Evolutionary conservation across 495 filamentous ascomycete genomes (phyloP), one percentile per base, ranked within the genome.

Genomic region (Lophium mytilinum): DNA sequence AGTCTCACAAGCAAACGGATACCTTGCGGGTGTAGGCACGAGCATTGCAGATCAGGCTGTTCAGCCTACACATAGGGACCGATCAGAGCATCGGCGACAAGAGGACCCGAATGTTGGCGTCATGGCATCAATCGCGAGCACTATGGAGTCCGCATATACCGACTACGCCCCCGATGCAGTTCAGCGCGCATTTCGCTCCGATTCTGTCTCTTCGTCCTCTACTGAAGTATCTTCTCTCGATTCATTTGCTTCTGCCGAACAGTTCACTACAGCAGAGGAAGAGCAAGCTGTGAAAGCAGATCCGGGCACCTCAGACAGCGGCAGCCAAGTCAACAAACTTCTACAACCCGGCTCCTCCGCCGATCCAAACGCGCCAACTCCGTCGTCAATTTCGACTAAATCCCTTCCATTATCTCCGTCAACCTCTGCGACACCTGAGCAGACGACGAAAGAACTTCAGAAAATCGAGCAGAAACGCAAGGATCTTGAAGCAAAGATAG

Each of bases 381-480:
- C 49, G 6, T 56, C 60, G 19, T 30, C 53, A 14, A 35, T 19
- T 60, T 56, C 52, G 15, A 58, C 37, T 42, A 57, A 40, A 52
- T 47, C 45, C 45, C 30, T 52, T 9, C 10, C 51, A 65, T 66
- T 37, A 63, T 72, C 37, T 69, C 69, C 14, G 67, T 21, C 71
- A 10, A 64, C 65, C 18, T 69, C 64, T 47, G 67, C 67, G 0
- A 45, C 56, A 8, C 65, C 60, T 69, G 0, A 56, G 39, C 45
- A 68, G 76, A 88, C 57, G 83, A 90, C 35, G 39, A 87, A 84
- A 57, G 87, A 93, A 9, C 76, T 96, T 2, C 71, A 74, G 39
- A 93, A 90, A 59, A 79, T 95, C 0, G 78, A 87, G 11, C 76
- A 84, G 7, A 82, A 84, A 55, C 85, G 85, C 57, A 77, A 76